These are phyloP conservation scores for Aspergillus tanneri DNA, from an alignment of 2,329 filamentous ascomycete genomes.

Conservation along the genomic window DNA sequence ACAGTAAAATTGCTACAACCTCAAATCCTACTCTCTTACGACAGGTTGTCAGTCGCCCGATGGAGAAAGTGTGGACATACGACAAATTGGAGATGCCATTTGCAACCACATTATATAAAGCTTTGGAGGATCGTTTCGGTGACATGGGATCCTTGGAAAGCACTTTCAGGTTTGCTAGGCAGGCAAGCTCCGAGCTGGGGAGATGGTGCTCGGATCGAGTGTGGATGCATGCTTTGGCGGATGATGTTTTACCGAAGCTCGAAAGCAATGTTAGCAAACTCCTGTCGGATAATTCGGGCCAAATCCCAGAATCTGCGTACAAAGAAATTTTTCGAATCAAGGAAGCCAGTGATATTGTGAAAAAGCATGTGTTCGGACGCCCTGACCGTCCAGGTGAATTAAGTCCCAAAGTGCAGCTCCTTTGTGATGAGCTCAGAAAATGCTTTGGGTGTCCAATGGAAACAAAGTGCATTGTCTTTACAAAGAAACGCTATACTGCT, in stretches of 20 bases:
- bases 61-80: conserved; percentile 59
- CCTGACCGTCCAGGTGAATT: conserved; percentile 47
- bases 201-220: conserved; percentile 81
- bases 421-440: conserved; percentile 60
- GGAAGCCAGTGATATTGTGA: conserved; percentile 58
- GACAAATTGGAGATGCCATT: conserved; percentile 54
- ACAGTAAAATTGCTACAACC: conserved; percentile 80
- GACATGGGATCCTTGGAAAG: conserved; percentile 55
- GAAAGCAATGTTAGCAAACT: conserved; percentile 48
- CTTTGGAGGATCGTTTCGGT: conserved; percentile 55
- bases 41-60: conserved; percentile 59
- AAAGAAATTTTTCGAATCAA: conserved; percentile 57
- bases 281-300: not conserved
- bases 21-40: conserved; percentile 59
- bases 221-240: conserved; percentile 69
- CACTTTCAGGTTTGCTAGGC: conserved; percentile 59
- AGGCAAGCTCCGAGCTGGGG: conserved; percentile 67
- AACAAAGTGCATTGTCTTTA: conserved; percentile 82
- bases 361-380: conserved; percentile 49
- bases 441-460: conserved; percentile 61
- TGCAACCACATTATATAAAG: conserved; percentile 64
- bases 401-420: conserved; percentile 69
- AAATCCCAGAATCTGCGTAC: conserved; percentile 46
- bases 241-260: conserved; percentile 61
- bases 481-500: conserved; percentile 74